Evolutionary conservation across 306 rosid genomes (phyloP).

Genomic region (Ceratonia siliqua): DNA sequence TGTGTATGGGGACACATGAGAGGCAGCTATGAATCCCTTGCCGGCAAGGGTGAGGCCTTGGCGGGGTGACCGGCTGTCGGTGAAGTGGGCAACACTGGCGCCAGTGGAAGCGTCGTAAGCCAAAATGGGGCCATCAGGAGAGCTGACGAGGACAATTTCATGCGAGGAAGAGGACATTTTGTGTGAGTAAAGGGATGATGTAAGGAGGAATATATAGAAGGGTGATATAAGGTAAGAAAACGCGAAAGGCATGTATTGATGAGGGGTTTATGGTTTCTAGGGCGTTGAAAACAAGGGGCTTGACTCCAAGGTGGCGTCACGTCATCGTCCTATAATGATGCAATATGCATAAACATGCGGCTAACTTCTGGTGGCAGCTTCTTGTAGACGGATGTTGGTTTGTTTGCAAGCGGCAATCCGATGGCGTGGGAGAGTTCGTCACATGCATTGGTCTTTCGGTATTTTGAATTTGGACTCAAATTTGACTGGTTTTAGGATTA

Average conservation of each 20-base stretch:
- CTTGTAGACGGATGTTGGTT: too few species aligned
- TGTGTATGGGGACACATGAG: constrained; percentile 58
- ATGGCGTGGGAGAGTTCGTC: too few species aligned
- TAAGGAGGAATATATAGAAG: background rate
- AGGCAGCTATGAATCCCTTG: constrained; percentile 44
- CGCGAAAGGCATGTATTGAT: constrained; percentile 25
- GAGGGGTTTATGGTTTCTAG: background rate
- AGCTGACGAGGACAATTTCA: constrained; percentile 67
- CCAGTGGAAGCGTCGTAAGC: constrained; percentile 58
- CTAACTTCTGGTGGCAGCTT: background rate
- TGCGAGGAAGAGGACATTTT: constrained; percentile 45
- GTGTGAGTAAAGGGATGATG: background rate
- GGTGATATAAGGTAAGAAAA: constrained; percentile 1
- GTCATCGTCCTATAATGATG: background rate
- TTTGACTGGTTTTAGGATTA: too few species aligned
- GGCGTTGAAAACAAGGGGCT: constrained; percentile 50
- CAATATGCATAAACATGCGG: background rate
- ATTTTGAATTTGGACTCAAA: too few species aligned
- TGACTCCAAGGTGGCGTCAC: background rate
- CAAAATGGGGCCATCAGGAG: constrained; percentile 56
- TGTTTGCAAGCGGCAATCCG: too few species aligned
- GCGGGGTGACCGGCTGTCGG: constrained; percentile 51
- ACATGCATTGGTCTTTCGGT: too few species aligned
- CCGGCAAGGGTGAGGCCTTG: constrained; percentile 50
- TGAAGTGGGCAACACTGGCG: constrained; percentile 38